A percentile compares a stretch with the other conserved stretches of the same genome.
Conservation (phyloP, 2,329 filamentous ascomycete species). For the Coniella vitis region DNA sequence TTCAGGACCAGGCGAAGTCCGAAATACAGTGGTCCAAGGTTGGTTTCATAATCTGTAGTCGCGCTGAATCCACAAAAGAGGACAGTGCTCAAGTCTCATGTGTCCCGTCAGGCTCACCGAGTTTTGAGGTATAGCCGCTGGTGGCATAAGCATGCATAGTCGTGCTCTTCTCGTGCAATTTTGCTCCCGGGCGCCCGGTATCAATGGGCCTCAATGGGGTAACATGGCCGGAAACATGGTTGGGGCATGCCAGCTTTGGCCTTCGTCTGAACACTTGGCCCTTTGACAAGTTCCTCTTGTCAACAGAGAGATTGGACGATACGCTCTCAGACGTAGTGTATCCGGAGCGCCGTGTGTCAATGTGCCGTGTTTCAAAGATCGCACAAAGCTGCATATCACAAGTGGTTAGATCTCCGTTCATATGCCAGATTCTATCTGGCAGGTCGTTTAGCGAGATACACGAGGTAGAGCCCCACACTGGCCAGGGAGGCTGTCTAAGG, state of each 20-base stretch:
- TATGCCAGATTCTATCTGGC: conserved; percentile 13
- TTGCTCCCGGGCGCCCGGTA: neutral
- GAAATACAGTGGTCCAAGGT: neutral
- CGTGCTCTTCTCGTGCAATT: neutral
- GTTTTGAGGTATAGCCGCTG: neutral
- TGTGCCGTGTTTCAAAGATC: conserved; percentile 5
- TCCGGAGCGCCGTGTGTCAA: neutral
- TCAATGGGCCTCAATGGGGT: neutral
- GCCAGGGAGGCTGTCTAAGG: neutral
- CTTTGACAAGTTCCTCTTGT: neutral
- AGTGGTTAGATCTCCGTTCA: conserved; percentile 15
- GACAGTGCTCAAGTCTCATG: neutral
- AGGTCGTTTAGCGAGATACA: conserved; percentile 11
- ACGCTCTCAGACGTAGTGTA: neutral
- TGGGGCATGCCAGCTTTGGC: neutral
- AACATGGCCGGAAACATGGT: neutral
- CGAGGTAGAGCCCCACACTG: neutral
- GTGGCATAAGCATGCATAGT: neutral
- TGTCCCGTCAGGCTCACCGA: neutral
- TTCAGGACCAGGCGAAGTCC: neutral
- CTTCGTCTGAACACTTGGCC: neutral
- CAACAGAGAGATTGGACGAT: neutral
- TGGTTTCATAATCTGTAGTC: neutral
- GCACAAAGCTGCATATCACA: conserved; percentile 11
- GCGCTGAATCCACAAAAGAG: neutral